These are phyloP conservation scores for Fusarium miscanthi DNA, from an alignment of 2,329 filamentous ascomycete species.

Conservation along the genomic window DNA sequence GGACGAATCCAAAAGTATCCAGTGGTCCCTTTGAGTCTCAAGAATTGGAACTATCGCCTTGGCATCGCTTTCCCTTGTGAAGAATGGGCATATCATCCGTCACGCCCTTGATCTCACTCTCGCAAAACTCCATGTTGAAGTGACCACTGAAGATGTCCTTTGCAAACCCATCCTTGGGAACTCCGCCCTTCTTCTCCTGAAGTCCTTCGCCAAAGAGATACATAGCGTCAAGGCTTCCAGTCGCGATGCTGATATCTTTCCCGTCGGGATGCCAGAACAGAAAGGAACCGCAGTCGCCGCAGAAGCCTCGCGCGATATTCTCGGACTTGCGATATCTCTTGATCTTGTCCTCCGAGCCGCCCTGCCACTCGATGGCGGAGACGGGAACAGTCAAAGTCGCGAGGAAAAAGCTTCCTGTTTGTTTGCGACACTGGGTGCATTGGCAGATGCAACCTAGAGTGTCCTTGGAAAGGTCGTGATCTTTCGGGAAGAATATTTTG, in stretches of 20 bases:
- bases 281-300: constrained; percentile 6
- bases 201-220: not conserved
- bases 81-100: constrained; percentile 16
- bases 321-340: constrained; percentile 1
- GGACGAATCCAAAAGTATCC: rapidly evolving
- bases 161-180: not conserved
- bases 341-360: not conserved
- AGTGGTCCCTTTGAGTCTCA: not conserved
- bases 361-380: not conserved
- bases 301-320: constrained; percentile 1
- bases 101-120: constrained; percentile 16
- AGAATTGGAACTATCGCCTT: constrained; percentile 1
- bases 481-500: not conserved
- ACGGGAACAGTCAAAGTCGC: not conserved
- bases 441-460: constrained; percentile 4
- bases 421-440: constrained; percentile 23
- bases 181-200: rapidly evolving
- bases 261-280: constrained; percentile 13
- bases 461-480: not conserved
- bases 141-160: not conserved
- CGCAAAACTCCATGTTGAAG: constrained; percentile 1
- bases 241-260: not conserved
- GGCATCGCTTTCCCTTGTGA: not conserved
- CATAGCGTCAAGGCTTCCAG: constrained; percentile 9
- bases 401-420: constrained; percentile 13